These are phyloP conservation scores for Benincasa hispida DNA, from an alignment of 306 rosid genomes.

Conservation along the genomic window DNA sequence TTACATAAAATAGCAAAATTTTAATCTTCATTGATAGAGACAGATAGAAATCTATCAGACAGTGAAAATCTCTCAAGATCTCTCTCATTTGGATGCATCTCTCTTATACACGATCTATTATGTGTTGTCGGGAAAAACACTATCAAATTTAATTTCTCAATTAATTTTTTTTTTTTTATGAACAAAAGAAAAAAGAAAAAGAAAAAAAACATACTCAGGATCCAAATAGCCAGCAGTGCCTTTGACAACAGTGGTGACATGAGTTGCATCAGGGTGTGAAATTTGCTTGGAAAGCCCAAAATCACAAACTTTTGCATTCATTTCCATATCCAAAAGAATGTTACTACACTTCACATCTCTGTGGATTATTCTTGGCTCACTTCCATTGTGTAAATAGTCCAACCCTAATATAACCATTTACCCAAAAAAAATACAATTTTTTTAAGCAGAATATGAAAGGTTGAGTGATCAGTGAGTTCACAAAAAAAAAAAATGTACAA, in stretches of 20 bases:
- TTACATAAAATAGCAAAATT: too few species aligned
- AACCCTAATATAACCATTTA: conserved; percentile 32
- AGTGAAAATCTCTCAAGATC: too few species aligned
- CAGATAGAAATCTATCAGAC: too few species aligned
- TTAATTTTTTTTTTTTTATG: too few species aligned
- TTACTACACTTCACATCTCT: conserved; percentile 90
- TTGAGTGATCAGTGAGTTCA: too few species aligned
- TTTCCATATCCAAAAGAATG: conserved; percentile 70
- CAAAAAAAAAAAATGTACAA: not conserved
- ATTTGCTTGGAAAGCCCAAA: conserved; percentile 91
- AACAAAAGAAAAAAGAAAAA: too few species aligned
- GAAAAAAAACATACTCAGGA: conserved; percentile 59
- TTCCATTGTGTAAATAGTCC: conserved; percentile 90
- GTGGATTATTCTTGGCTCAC: conserved; percentile 84
- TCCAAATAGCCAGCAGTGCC: conserved; percentile 96
- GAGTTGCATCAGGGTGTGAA: conserved; percentile 60
- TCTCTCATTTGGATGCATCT: too few species aligned
- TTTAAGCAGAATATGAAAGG: too few species aligned
- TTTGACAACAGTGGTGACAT: conserved; percentile 86
- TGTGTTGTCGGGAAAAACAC: rapidly evolving
- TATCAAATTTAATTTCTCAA: too few species aligned
- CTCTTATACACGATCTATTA: too few species aligned
- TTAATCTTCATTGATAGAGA: too few species aligned
- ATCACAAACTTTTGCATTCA: conserved; percentile 91
- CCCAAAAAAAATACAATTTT: too few species aligned